These are phyloP conservation scores for Apophysomyces sp. DNA, from an alignment of 371 early-diverging fungal species.

Conservation along the genomic window DNA sequence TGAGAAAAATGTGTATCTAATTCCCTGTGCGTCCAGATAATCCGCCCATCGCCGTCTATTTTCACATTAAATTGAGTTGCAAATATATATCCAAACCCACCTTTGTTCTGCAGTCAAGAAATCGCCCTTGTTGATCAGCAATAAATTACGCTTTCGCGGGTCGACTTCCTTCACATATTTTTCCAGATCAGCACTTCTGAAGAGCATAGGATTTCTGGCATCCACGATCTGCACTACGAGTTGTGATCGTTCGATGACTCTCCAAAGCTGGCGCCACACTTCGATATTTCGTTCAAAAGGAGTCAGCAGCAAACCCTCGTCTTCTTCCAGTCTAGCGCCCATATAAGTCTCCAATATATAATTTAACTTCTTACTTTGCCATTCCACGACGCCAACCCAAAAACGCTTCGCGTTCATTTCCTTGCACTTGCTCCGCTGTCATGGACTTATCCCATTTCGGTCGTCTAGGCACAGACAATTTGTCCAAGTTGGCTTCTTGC, in stretches of 20 bases:
- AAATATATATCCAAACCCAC: background rate
- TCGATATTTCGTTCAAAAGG: conserved; percentile 99
- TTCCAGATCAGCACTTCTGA: conserved; percentile 92
- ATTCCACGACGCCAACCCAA: conserved; percentile 92
- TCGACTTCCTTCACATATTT: conserved; percentile 91
- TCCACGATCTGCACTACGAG: conserved; percentile 99
- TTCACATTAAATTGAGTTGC: background rate
- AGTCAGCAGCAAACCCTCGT: conserved; percentile 87
- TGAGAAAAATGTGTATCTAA: conserved; percentile 91
- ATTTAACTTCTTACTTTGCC: conserved; percentile 52
- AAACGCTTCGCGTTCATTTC: conserved; percentile 81
- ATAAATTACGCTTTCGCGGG: conserved; percentile 75
- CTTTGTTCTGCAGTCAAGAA: conserved; percentile 73
- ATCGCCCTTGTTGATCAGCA: conserved; percentile 99
- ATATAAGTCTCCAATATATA: background rate
- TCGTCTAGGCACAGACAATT: conserved; percentile 82
- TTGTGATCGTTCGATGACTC: conserved; percentile 98
- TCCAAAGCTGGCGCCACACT: conserved; percentile 99
- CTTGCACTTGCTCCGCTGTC: conserved; percentile 81
- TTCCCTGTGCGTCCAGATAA: conserved; percentile 78
- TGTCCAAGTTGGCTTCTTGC: conserved; percentile 73
- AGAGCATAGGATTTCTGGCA: conserved; percentile 96
- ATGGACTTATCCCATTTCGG: conserved; percentile 91
- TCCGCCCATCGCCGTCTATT: conserved; percentile 81
- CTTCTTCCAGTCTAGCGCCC: conserved; percentile 74